Conservation (phyloP, 129 eudicot genomes). For the Tagetes erecta region DNA sequence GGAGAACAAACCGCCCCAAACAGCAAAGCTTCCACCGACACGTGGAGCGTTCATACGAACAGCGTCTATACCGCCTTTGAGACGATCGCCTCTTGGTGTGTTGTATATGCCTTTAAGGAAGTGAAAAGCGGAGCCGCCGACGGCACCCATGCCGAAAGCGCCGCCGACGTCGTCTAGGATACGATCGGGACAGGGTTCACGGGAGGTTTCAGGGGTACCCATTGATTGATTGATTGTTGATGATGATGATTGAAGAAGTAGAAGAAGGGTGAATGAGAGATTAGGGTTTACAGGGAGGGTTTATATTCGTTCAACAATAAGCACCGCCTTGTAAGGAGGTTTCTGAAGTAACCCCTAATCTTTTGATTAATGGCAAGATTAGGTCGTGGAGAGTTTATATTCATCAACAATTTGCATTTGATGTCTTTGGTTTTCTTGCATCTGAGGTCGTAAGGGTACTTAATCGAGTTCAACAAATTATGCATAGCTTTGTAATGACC, state of each 20-base stretch:
- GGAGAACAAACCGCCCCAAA: conserved; percentile 17
- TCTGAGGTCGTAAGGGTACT: too few species aligned
- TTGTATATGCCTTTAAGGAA: conserved; percentile 12
- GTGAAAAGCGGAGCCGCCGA: conserved; percentile 25
- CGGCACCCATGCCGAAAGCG: conserved; percentile 26
- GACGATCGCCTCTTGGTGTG: conserved; percentile 9
- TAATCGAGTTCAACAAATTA: too few species aligned
- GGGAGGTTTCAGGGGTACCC: conserved; percentile 21
- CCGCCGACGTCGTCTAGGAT: conserved; percentile 20
- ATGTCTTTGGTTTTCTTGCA: too few species aligned
- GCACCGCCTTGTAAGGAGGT: background rate
- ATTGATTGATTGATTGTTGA: background rate
- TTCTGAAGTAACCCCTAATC: background rate
- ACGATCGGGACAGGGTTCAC: conserved; percentile 19
- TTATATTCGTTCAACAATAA: background rate
- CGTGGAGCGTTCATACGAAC: conserved; percentile 24
- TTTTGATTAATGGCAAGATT: background rate
- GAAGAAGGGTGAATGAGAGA: background rate
- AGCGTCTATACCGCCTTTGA: conserved; percentile 4
- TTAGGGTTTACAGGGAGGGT: conserved; percentile 24
- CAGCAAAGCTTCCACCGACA: conserved; percentile 22
- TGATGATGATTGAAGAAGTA: background rate
- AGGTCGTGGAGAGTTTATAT: too few species aligned
- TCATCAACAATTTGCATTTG: too few species aligned
- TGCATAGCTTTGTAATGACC: too few species aligned